Evolutionary conservation across 495 filamentous ascomycete species (phyloP).

Genomic region (Penicillium cataractarum): DNA sequence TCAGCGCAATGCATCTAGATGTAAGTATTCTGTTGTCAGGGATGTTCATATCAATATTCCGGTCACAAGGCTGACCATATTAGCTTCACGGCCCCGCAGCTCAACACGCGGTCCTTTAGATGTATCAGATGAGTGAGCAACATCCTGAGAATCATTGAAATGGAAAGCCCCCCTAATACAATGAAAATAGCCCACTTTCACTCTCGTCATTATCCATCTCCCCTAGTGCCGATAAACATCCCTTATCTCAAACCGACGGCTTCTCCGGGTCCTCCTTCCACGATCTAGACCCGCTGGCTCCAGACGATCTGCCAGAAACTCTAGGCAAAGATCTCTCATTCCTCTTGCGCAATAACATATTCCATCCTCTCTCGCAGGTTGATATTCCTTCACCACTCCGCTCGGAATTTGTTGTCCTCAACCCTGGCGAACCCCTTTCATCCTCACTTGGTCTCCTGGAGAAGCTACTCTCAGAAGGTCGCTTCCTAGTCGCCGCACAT

Average conservation of each 20-base stretch:
- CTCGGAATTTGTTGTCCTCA: slow-evolving; percentile 43
- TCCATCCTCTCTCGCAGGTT: slow-evolving; percentile 72
- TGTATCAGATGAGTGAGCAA: slow-evolving; percentile 50
- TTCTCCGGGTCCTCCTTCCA: slow-evolving; percentile 37
- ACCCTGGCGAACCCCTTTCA: slow-evolving; percentile 42
- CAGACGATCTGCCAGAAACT: slow-evolving; percentile 39
- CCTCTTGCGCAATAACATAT: slow-evolving; percentile 76
- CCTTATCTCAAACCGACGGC: slow-evolving; percentile 16
- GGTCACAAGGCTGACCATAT: slow-evolving; percentile 24
- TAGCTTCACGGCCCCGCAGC: slow-evolving; percentile 54
- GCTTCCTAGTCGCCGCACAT: slow-evolving; percentile 62
- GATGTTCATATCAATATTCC: background rate
- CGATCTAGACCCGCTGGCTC: slow-evolving; percentile 39
- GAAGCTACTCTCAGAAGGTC: slow-evolving; percentile 72
- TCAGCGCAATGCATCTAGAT: slow-evolving; percentile 42
- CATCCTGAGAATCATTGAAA: background rate
- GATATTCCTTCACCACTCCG: slow-evolving; percentile 68
- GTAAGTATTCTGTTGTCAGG: slow-evolving; percentile 29
- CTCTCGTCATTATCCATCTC: slow-evolving; percentile 17
- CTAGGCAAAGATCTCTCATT: slow-evolving; percentile 74
- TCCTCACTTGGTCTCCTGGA: slow-evolving; percentile 52
- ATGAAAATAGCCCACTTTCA: slow-evolving; percentile 28
- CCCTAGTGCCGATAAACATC: slow-evolving; percentile 15
- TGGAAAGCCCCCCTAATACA: slow-evolving; percentile 4
- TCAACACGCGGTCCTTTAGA: slow-evolving; percentile 58